Evolutionary conservation across 441 rosid species (phyloP).

Genomic region (Euphorbia celastroides): DNA sequence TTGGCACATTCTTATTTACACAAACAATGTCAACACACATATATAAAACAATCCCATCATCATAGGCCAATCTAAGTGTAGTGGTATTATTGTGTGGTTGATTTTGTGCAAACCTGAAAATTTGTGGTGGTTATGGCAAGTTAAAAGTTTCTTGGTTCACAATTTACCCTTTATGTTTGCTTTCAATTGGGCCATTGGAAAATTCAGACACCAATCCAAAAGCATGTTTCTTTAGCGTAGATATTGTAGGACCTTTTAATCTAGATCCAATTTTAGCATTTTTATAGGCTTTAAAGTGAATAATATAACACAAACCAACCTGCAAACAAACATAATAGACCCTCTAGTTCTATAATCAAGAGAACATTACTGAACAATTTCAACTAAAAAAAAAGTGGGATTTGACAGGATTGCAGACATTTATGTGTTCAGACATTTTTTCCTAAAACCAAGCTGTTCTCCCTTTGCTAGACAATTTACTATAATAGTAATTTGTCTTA

Average conservation of each 20-base stretch:
- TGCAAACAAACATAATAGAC: slow-evolving; percentile 29
- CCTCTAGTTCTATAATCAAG: slow-evolving; percentile 32
- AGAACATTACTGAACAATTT: slow-evolving; percentile 25
- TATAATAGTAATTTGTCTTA: background rate
- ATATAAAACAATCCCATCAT: no score
- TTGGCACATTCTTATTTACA: no score
- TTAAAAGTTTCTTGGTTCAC: background rate
- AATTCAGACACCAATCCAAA: background rate
- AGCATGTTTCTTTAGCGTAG: slow-evolving; percentile 13
- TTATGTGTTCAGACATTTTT: slow-evolving; percentile 20
- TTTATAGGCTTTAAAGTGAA: slow-evolving; percentile 24
- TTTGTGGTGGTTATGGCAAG: slow-evolving; percentile 7
- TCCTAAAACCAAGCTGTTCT: slow-evolving; percentile 26
- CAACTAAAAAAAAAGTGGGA: slow-evolving; percentile 13
- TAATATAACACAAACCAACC: slow-evolving; percentile 7
- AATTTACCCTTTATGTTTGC: background rate
- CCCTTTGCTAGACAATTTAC: slow-evolving; percentile 26
- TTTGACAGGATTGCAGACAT: slow-evolving; percentile 28
- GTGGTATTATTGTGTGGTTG: background rate
- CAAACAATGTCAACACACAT: no score
- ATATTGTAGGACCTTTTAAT: slow-evolving; percentile 12
- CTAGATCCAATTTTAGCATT: slow-evolving; percentile 11
- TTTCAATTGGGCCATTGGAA: background rate
- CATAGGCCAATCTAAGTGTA: no score
- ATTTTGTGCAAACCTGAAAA: no score